Conservation (phyloP, 192 early-diverging fungal genomes). For the Kappamyces sp. region DNA sequence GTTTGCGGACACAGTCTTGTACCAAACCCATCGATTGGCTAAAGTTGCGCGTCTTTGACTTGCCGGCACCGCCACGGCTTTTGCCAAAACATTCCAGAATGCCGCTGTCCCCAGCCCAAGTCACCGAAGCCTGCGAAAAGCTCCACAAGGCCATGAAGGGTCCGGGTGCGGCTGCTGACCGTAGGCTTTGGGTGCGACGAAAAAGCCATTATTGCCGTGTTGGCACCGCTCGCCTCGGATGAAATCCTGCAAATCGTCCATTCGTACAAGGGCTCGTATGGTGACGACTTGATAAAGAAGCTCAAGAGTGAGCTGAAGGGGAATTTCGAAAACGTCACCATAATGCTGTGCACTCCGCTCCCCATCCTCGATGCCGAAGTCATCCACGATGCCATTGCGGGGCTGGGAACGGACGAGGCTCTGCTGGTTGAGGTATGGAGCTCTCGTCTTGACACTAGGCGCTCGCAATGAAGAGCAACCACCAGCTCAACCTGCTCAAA, state of each 20-base stretch:
- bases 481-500: constrained; percentile 35
- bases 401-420: constrained; percentile 41
- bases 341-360: background rate
- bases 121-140: background rate
- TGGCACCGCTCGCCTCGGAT: background rate
- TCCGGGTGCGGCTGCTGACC: too few species aligned
- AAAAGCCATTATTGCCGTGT: background rate
- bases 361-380: background rate
- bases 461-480: constrained; percentile 42
- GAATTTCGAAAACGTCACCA: background rate
- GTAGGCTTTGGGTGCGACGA: background rate
- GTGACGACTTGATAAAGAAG: background rate
- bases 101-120: background rate
- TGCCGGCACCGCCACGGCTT: too few species aligned
- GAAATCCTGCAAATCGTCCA: background rate
- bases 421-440: constrained; percentile 28
- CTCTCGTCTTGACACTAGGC: constrained; percentile 1
- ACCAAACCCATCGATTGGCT: background rate
- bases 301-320: background rate
- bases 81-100: too few species aligned
- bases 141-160: background rate
- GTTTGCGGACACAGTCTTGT: constrained; percentile 8
- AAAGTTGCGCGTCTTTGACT: too few species aligned
- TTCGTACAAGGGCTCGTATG: background rate
- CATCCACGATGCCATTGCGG: constrained; percentile 1